These are phyloP conservation scores for Aspergillus cristatus DNA, from an alignment of 495 filamentous ascomycete species.

Conservation along the genomic window DNA sequence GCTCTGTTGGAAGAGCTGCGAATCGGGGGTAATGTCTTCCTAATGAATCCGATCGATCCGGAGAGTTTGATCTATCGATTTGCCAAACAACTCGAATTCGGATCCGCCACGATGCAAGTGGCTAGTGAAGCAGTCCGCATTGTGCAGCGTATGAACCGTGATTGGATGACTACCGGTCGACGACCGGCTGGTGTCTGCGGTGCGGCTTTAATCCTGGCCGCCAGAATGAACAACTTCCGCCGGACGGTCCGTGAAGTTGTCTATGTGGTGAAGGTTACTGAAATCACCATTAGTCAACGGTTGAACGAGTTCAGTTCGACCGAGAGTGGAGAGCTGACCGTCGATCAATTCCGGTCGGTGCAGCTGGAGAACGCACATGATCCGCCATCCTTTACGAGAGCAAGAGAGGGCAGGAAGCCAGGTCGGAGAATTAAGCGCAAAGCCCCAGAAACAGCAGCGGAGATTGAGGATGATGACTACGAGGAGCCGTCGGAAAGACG, in stretches of 20 bases:
- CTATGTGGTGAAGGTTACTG: slow-evolving; percentile 90
- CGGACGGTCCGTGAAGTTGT: slow-evolving; percentile 87
- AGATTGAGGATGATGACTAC: slow-evolving; percentile 29
- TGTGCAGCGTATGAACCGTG: slow-evolving; percentile 82
- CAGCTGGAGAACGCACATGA: slow-evolving; percentile 59
- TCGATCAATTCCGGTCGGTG: slow-evolving; percentile 74
- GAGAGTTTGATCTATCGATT: slow-evolving; percentile 87
- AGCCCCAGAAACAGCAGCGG: slow-evolving; percentile 38
- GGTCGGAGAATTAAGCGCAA: slow-evolving; percentile 27
- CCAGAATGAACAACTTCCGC: slow-evolving; percentile 94
- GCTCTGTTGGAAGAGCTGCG: slow-evolving; percentile 59
- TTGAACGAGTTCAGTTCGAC: slow-evolving; percentile 83
- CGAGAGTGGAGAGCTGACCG: slow-evolving; percentile 65
- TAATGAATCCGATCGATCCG: slow-evolving; percentile 56
- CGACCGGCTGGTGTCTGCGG: slow-evolving; percentile 91
- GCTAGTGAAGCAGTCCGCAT: slow-evolving; percentile 78
- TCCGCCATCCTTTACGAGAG: slow-evolving; percentile 72
- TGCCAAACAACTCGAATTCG: slow-evolving; percentile 83
- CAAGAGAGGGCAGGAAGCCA: slow-evolving; percentile 38
- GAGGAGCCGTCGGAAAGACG: slow-evolving; percentile 20
- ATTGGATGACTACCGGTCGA: slow-evolving; percentile 93
- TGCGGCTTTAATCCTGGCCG: slow-evolving; percentile 86
- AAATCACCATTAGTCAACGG: slow-evolving; percentile 79
- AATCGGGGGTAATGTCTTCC: slow-evolving; percentile 37
- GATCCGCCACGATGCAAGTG: slow-evolving; percentile 61